A percentile compares a stretch with the other conserved stretches of the same genome.
These are phyloP conservation scores for Spironucleus salmonicida DNA, from an alignment of 208 protist genomes.

Conservation along the genomic window DNA sequence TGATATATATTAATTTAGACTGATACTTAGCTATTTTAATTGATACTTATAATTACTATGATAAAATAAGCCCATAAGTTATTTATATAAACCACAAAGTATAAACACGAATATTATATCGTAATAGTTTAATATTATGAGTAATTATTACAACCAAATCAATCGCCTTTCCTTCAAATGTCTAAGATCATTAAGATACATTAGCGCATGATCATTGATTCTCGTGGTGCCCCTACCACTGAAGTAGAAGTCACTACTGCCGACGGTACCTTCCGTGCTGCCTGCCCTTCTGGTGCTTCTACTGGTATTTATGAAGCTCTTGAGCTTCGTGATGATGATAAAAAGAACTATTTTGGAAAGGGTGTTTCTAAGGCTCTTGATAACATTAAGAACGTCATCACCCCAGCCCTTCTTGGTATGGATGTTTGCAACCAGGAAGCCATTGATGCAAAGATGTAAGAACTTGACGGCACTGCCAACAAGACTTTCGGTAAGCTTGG, in stretches of 20 bases:
- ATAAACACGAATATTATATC: no score
- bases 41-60: no score
- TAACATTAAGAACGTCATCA: slow-evolving; percentile 85
- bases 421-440: slow-evolving; percentile 54
- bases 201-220: slow-evolving; percentile 63
- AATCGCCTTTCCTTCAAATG: no score
- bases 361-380: slow-evolving; percentile 76
- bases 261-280: slow-evolving; percentile 71
- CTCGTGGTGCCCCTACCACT: slow-evolving; percentile 65
- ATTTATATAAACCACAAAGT: no score
- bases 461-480: slow-evolving; percentile 84
- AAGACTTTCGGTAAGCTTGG: slow-evolving; percentile 65
- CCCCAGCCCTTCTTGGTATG: slow-evolving; percentile 70
- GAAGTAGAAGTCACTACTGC: slow-evolving; percentile 85
- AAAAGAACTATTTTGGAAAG: slow-evolving; percentile 76
- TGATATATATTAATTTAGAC: no score
- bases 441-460: slow-evolving; percentile 74
- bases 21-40: no score
- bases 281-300: slow-evolving; percentile 90
- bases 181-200: slow-evolving; percentile 21
- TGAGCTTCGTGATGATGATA: slow-evolving; percentile 77
- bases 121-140: no score
- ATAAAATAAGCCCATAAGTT: no score
- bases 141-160: no score
- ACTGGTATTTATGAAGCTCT: slow-evolving; percentile 87